phyloP scores from a whole-genome alignment of 148 eudicot species.

The Amaranthus hypochondriacus region DNA sequence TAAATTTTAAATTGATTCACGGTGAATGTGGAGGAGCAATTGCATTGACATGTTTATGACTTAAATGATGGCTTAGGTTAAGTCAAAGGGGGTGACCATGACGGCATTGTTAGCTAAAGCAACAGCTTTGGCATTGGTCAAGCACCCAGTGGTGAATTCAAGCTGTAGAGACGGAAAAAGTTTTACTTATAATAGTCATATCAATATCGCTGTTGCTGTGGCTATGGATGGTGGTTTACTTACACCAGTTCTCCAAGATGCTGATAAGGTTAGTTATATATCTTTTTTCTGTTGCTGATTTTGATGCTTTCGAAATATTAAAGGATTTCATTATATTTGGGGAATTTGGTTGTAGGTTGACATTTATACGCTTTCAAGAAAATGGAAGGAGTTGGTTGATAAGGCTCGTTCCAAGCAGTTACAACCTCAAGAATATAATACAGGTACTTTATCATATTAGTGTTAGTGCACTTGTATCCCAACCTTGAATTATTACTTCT shows the following conservation, averaged over 20 bases:
- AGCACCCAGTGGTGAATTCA: constrained; percentile 86
- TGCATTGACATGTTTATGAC: constrained; percentile 14
- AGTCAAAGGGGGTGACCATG: constrained; percentile 94
- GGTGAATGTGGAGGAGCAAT: not conserved
- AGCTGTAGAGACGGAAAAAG: constrained; percentile 99
- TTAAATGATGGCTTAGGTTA: constrained; percentile 42
- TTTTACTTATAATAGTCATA: constrained; percentile 80
- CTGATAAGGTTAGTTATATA: constrained; percentile 57
- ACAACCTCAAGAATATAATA: constrained; percentile 70
- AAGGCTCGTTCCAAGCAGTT: constrained; percentile 91
- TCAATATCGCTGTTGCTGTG: constrained; percentile 92
- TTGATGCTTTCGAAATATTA: not conserved
- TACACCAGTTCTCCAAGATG: constrained; percentile 87
- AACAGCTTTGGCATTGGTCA: constrained; percentile 80
- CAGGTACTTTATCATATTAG: constrained; percentile 14
- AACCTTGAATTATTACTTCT: not conserved
- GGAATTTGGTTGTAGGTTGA: constrained; percentile 46
- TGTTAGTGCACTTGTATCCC: not conserved
- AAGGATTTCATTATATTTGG: not conserved
- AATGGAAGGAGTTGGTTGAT: constrained; percentile 96
- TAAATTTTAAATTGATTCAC: too few species aligned
- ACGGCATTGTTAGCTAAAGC: constrained; percentile 95
- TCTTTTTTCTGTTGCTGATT: not conserved
- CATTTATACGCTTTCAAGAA: constrained; percentile 70
- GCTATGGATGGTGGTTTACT: constrained; percentile 93